Evolutionary conservation across 192 early-diverging fungal species (phyloP), one percentile per base, ranked within the genome.

Genomic region (Coemansia sp.): DNA sequence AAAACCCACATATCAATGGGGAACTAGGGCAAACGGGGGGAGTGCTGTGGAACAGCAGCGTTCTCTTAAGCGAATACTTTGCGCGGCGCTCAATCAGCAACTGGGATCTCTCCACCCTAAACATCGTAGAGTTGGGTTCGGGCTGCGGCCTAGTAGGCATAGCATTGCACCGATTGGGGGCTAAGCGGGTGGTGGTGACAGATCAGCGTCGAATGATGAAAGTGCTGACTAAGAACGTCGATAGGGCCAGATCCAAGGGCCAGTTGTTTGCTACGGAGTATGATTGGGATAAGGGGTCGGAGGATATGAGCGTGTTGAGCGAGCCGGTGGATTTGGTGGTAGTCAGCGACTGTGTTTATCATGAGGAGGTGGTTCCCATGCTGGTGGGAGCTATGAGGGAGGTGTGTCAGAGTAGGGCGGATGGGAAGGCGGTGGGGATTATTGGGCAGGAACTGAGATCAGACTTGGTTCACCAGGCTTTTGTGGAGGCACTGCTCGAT

Each of bases 391-490:
- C 75, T 13, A 68, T 82, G 55, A 60, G 26, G 3, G 68, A 69
- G 13, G 62, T 73, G 16, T 74, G 71, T 26, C 48, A 42, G 18
- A 64, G 71, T 6, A 62, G 71, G 38, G 28, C 36, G 2, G 67
- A 58, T 3, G 75, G 60, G 6, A 55, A 20, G 3, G 53, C 39
- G 13, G 75, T 77, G 11, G 71, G 37, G 12, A 47, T 82, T 42
- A 59, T 81, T 35, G 79, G 70, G 0, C 79, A 82, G 59, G 79
- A 82, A 26, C 62, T 82, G 71, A 66, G 79, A 6, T 82, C 79
- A n/a, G 79, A 82, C 36, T 5, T 77, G 6, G 79, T 82, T 11
- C 75, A 82, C 37, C 65, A 70, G 57, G 68, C 33, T 33, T 82
- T 82, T 68, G 41, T 82, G 5, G 61, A 66, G 11, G 38, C 10